Evolutionary conservation across 495 filamentous ascomycete species (phyloP), one percentile per base, ranked within the genome.

Genomic region (Penicillium soppii): DNA sequence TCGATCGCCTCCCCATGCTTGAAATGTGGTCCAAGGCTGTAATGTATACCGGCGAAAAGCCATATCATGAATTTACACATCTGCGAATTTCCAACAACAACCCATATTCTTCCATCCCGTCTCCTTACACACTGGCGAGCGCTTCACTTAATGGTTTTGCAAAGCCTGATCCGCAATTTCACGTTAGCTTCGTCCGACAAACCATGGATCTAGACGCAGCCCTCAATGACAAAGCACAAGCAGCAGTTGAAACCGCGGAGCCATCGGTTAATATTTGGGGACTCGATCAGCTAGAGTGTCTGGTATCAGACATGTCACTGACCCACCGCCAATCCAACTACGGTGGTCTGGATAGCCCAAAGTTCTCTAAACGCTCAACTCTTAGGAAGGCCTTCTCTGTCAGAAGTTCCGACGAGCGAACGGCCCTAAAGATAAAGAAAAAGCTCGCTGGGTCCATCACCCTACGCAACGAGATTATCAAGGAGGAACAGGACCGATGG

Each of bases 21-120:
- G 63, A 73, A 4, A 58, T 61, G 53, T 78, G 75, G 75, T 63
- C 71, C 12, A 63, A 67, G 52, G 75, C 75, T 0, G 73, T 78
- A 19, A 75, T 76, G 60, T 78, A 76, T 54, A 72, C 75, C 29
- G 73, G 75, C 53, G 74, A 77, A 55, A 73, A 67, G 46, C 19
- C 48, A 9, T 76, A 76, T 45, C 67, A 69, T 50, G 70, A 76
- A 39, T 60, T 58, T 45, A 38, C 53, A 15, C 53, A 63, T 21
- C 46, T 48, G 3, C 39, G 52, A 10, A 19, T 52, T 8, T 62
- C 70, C 30, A 54, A 17, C 6, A 56, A 41, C n/a, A 74, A 73
- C 36, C 71, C 69, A 13, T 75, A 75, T 40, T 27, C 39, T 21
- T 44, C 47, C 33, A 58, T 66, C 15, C 42, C 58, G 19, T 69